These are phyloP conservation scores for button mushroom (Agaricus bisporus) DNA, from an alignment of 768 basidiomycete species.

Conservation along the genomic window DNA sequence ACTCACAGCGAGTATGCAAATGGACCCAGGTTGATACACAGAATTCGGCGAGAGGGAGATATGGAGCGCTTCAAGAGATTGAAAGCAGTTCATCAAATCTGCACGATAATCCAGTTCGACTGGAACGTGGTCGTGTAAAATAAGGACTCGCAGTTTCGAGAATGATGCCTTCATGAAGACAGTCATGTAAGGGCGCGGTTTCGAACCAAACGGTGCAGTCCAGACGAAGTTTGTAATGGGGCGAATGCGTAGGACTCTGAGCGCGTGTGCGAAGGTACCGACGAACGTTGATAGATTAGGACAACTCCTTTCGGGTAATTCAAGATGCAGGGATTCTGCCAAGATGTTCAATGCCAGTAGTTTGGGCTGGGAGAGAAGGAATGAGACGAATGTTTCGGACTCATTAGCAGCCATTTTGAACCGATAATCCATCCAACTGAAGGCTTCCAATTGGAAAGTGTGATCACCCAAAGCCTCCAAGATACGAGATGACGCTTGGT, in stretches of 20 bases:
- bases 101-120: background rate
- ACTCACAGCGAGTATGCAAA: background rate
- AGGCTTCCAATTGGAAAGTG: background rate
- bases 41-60: background rate
- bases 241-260: background rate
- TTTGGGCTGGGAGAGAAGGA: conserved; percentile 1
- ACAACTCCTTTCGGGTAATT: background rate
- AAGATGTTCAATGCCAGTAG: conserved; percentile 2
- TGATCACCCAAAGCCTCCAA: background rate
- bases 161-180: background rate
- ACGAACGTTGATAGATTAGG: conserved; percentile 2
- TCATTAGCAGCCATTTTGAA: background rate
- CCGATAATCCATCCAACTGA: conserved; percentile 4
- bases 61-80: conserved; percentile 3
- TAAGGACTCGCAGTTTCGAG: conserved; percentile 3
- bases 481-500: background rate
- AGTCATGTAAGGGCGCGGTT: background rate
- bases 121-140: background rate
- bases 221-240: conserved; percentile 3
- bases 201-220: background rate
- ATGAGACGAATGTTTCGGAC: background rate
- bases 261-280: background rate
- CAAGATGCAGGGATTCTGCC: background rate
- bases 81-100: background rate
- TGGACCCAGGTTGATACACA: background rate